Evolutionary conservation across 2,329 filamentous ascomycete genomes (phyloP), one percentile per base, ranked within the genome.

Genomic region (Colletotrichum brevisporum): DNA sequence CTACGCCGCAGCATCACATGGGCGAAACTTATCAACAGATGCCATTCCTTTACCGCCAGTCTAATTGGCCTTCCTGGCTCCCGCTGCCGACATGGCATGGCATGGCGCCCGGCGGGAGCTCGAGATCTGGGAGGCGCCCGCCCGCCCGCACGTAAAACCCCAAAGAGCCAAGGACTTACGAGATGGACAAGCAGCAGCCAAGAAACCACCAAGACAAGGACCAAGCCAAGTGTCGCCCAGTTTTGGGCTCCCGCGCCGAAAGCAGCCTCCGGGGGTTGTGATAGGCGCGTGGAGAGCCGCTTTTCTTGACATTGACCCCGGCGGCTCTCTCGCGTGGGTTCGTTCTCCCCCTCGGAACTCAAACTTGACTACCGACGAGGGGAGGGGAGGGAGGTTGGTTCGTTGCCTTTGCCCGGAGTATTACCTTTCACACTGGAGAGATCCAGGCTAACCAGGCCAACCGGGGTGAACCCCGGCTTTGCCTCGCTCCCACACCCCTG

Each of bases 351-450:
- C 62, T 69, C 66, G 66, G 66, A 66, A 66, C 39, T 69, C 66
- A 69, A 69, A 69, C 62, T 69, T 69, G 66, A 69, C 66, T 69
- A 69, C 66, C 66, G 66, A 69, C 54, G 66, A 69, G 66, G 66
- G 58, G 62, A 62, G 58, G 62, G 66, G 50, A 65, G 55, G 62
- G 24, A 31, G 26, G 5, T 36, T 36, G 27, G 8, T 36, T 36
- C 31, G 31, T 36, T 36, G 9, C 31, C 31, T 36, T 36, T 36
- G 31, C 31, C 31, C 31, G 31, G 31, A 36, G 31, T 36, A 36
- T 36, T 36, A 36, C 31, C 15, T 18, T 12, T 47, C 6, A 16
- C 45, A 47, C 16, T 47, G 15, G 13, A 16, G 18, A 18, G 6
- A 47, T 47, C 45, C 16, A 54, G 66, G 12, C 21, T 3, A 55